phyloP scores from a whole-genome alignment of 2,329 filamentous ascomycete genomes.

The Aureobasidium lini region DNA sequence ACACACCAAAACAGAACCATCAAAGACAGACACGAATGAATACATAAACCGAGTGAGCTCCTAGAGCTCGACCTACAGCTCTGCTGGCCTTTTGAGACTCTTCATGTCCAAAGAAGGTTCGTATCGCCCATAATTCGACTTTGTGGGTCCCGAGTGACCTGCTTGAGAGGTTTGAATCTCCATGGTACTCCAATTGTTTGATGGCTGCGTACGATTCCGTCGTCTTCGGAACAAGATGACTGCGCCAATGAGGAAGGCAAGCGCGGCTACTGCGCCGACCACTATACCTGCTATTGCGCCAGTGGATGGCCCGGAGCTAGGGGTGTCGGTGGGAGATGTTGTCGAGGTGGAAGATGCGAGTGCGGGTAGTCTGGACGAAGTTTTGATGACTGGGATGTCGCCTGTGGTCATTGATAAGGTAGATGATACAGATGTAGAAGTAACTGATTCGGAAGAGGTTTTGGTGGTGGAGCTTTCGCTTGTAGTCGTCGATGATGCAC shows the following conservation, averaged over 20 bases:
- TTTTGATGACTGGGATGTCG: too few species aligned
- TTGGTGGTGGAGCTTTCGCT: neutral
- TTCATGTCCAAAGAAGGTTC: neutral
- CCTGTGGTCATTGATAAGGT: neutral
- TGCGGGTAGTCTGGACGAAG: neutral
- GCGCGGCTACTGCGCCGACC: neutral
- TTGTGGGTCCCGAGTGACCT: neutral
- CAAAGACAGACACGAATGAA: too few species aligned
- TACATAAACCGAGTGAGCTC: too few species aligned
- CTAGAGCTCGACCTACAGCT: neutral
- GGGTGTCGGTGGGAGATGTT: neutral
- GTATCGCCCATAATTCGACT: neutral
- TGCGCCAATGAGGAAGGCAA: neutral
- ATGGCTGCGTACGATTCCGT: neutral
- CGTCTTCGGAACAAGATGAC: neutral
- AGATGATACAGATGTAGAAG: neutral
- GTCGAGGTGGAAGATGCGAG: neutral
- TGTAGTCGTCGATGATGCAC: neutral
- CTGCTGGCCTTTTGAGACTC: neutral
- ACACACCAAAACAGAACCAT: too few species aligned
- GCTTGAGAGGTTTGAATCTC: neutral
- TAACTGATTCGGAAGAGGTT: neutral
- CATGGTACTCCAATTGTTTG: neutral
- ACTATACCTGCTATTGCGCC: neutral
- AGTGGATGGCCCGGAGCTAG: neutral